Conservation (phyloP, 2,329 filamentous ascomycete species). For the Bertia moriformis region DNA sequence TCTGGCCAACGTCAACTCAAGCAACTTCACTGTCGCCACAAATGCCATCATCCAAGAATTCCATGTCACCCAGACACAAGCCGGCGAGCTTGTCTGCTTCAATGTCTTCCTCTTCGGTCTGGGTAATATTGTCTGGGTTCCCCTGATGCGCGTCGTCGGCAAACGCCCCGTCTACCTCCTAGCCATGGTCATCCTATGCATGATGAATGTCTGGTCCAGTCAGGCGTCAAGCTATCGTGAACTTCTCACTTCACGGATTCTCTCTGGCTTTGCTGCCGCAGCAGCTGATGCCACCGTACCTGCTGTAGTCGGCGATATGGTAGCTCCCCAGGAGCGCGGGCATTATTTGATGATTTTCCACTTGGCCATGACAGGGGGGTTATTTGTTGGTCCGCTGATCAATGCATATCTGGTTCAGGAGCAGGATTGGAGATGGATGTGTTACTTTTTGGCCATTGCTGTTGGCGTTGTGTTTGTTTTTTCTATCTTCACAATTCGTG, state of each 20-base stretch:
- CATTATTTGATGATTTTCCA: slow-evolving; percentile 21
- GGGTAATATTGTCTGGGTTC: slow-evolving; percentile 15
- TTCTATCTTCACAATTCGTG: slow-evolving; percentile 9
- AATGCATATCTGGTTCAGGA: slow-evolving; percentile 11
- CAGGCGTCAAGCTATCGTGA: slow-evolving; percentile 10
- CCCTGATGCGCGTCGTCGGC: slow-evolving; percentile 14
- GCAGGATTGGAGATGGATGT: slow-evolving; percentile 11
- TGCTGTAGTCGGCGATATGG: slow-evolving; percentile 18
- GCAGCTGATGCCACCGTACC: slow-evolving; percentile 19
- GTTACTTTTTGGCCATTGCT: slow-evolving; percentile 11
- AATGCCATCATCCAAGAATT: slow-evolving; percentile 15
- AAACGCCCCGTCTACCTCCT: slow-evolving; percentile 20
- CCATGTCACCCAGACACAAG: slow-evolving; percentile 6
- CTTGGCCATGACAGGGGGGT: slow-evolving; percentile 15
- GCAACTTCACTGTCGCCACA: slow-evolving; percentile 20
- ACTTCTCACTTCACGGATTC: slow-evolving; percentile 11
- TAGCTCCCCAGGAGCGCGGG: slow-evolving; percentile 15
- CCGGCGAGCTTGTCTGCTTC: slow-evolving; percentile 9
- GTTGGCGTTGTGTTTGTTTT: slow-evolving; percentile 9
- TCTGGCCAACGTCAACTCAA: slow-evolving; percentile 20
- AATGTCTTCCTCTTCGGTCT: slow-evolving; percentile 13
- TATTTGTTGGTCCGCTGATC: slow-evolving; percentile 20
- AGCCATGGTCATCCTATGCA: slow-evolving; percentile 13
- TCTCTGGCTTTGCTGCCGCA: slow-evolving; percentile 12
- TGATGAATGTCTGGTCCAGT: slow-evolving; percentile 18